Base-by-base conservation (phyloP, 306 rosid species). In the Cercis canadensis region DNA sequence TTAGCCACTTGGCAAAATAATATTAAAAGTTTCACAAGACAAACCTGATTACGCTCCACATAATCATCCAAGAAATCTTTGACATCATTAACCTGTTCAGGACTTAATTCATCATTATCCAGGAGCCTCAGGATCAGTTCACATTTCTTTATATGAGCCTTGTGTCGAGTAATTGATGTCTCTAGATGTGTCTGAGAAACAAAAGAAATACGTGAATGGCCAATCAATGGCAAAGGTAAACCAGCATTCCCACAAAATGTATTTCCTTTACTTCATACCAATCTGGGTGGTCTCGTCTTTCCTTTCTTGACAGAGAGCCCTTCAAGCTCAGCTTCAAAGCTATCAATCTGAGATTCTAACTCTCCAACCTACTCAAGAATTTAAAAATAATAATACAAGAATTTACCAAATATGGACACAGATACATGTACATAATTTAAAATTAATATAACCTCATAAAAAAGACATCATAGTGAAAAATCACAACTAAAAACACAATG, bases 1-100 rank as follows among this genome's bases (percentile, higher is more conserved):
- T 73, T 4, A 7, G 14, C 34, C 18, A 32, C 32, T 46, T 52
- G 47, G 31, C 45, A 34, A 18, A 57, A 75, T 11, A 44, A 24
- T 19, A 12, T 47, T 41, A 32, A 14, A 31, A 64, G 58, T 74
- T 21, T 41, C 41, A 17, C 7, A 77, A 67, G 76, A 80, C 70
- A 57, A 21, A 89, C 98, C 98, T 94, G 98, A 73, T 94, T 94
- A 41, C 98, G 96, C 70, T 94, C 98, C 31, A 90, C 97, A 83
- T 90, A 94, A 77, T 94, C 97, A 4, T 94, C 98, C 87, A 94
- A 76, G 82, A 94, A 94, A 81, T 90, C 98, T 65, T 78, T 90
- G 61, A 90, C 97, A 81, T 94, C 98, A 75, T 94, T 94, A 80
- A 94, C 96, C 76, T 94, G 85, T 85, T 94, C 98, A 29, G 94